Base-by-base conservation (phyloP, 768 basidiomycete species). In the Panaeolus papilionaceus region DNA sequence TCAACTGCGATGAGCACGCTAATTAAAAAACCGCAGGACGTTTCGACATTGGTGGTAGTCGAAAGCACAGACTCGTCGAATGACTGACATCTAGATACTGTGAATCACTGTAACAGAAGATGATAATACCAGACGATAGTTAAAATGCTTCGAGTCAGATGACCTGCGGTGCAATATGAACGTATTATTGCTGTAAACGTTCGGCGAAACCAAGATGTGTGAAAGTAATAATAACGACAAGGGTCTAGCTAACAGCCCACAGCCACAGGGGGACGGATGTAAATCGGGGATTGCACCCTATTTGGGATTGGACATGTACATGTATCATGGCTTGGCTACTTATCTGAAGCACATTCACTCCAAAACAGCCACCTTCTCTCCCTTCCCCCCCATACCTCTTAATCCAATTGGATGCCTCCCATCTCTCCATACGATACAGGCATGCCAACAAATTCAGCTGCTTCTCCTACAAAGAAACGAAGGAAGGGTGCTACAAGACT, bases 401-500 rank as follows among this genome's bases (percentile, higher is more conserved):
- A 71, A 61, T 64, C 26, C 62, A 39, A 23, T 67, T 66, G 71
- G 72, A 82, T 83, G 81, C 81, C 80, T 67, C 71, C 78, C 68
- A 69, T 75, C 70, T 71, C 78, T 67, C 67, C 76, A 42, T 74
- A 77, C 67, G 76, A 78, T 38, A 77, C 76, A 64, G 72, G 77
- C 45, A 65, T 76, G 37, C 74, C 77, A 51, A 39, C 61, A 38
- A 64, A 71, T 20, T 67, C 64, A n/a, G 64, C 69, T 38, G 71
- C 80, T 4, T 78, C 75, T 67, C 79, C 81, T 2, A 68, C 80
- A 1, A 89, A 88, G 79, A 89, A 89, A 74, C 83, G 88, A 39
- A 82, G 88, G 75, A 89, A 89, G 69, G 92, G 92, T 44, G 91
- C 92, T 6, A 91, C 90, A 5, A 85, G 92, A 49, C 83, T 93